A percentile compares a stretch with the other conserved stretches of the same genome.
Evolutionary conservation across 108 stramenopile species (phyloP).

Genomic region (Cyclotella cryptica): DNA sequence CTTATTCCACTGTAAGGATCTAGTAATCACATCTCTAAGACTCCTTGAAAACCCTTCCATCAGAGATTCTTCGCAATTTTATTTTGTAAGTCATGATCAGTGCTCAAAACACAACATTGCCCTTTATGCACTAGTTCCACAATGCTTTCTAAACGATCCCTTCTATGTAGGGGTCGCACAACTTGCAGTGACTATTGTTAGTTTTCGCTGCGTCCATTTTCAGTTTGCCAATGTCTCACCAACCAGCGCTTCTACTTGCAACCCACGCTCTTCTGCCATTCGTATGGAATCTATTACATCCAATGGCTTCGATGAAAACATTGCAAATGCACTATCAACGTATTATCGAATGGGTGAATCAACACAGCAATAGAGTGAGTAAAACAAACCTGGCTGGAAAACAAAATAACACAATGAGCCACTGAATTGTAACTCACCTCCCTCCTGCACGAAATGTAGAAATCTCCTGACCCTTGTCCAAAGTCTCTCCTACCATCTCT

Average conservation of each 20-base stretch:
- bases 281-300: slow-evolving; percentile 25
- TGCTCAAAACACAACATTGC: no score
- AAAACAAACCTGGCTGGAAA: neutral
- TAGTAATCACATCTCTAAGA: no score
- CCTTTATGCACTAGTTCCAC: no score
- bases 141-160: no score
- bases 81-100: no score
- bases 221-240: slow-evolving; percentile 45
- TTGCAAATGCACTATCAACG: slow-evolving; percentile 42
- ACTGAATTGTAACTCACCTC: slow-evolving; percentile 22
- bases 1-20: no score
- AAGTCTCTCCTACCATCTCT: slow-evolving; percentile 30
- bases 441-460: slow-evolving; percentile 57
- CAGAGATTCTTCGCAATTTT: no score
- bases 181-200: no score
- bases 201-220: neutral
- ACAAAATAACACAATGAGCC: neutral
- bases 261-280: slow-evolving; percentile 11
- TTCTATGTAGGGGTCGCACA: no score
- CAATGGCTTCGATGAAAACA: slow-evolving; percentile 42
- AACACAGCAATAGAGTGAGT: neutral
- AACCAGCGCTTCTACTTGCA: slow-evolving; percentile 41
- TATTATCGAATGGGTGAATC: neutral
- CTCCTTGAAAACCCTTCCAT: no score
- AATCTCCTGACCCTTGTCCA: slow-evolving; percentile 51